Percentiles rank a stretch among this genome's conserved stretches.
Evolutionary conservation across 164 flowering plant genomes (phyloP).

Genomic region (Macadamia integrifolia): DNA sequence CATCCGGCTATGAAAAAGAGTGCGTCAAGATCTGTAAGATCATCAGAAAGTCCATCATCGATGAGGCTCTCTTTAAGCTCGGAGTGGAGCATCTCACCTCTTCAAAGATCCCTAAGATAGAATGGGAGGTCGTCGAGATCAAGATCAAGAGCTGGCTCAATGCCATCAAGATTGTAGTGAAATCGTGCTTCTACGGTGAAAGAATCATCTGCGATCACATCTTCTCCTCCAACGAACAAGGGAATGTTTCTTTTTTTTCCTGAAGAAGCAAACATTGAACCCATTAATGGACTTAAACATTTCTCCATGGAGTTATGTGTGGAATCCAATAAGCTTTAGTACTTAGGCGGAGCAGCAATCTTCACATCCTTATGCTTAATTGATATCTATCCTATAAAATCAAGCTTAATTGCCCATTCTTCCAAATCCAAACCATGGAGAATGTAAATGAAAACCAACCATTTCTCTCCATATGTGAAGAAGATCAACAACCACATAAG

Average conservation of each 20-base stretch:
- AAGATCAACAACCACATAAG: too few relatives aligned
- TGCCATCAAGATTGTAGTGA: conserved; percentile 41
- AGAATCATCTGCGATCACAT: conserved; percentile 60
- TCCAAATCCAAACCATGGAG: too few relatives aligned
- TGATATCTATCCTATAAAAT: too few relatives aligned
- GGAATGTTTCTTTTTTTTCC: too few relatives aligned
- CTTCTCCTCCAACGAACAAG: conserved; percentile 25
- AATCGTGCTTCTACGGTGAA: conserved; percentile 53
- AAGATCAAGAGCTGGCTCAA: conserved; percentile 58
- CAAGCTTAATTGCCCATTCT: too few relatives aligned
- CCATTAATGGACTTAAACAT: conserved; percentile 14
- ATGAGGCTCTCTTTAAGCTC: conserved; percentile 53
- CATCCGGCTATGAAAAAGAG: conserved; percentile 42
- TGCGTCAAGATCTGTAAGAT: conserved; percentile 34
- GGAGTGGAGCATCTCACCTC: conserved; percentile 35
- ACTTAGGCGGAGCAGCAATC: conserved; percentile 23
- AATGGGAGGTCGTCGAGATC: conserved; percentile 47
- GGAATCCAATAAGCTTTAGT: too few relatives aligned
- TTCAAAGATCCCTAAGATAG: conserved; percentile 43
- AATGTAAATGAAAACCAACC: too few relatives aligned
- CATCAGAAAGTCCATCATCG: conserved; percentile 53
- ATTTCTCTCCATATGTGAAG: too few relatives aligned
- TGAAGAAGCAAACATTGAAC: too few relatives aligned
- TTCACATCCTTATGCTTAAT: conserved; percentile 47
- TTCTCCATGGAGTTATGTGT: too few relatives aligned